These are phyloP conservation scores for Nicotiana undulata DNA, from an alignment of 257 asterid genomes.

Conservation along the genomic window DNA sequence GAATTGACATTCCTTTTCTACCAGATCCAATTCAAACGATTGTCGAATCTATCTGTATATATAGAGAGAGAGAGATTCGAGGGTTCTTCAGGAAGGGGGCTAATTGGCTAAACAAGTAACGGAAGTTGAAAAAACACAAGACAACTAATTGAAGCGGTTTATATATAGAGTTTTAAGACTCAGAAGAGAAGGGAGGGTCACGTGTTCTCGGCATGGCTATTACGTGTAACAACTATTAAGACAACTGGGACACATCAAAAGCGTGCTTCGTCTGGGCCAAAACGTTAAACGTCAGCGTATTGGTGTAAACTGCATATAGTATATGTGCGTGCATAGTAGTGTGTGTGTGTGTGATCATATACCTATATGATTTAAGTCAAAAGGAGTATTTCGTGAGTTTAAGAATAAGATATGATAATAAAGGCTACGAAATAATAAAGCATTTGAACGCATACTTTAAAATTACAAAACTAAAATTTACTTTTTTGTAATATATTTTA, in stretches of 20 bases:
- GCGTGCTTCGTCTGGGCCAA: neutral
- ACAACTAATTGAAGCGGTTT: neutral
- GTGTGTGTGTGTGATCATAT: neutral
- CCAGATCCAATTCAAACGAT: neutral
- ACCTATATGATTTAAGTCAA: too few species aligned
- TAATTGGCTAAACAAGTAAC: neutral
- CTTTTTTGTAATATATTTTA: too few species aligned
- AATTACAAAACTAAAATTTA: too few species aligned
- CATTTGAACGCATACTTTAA: too few species aligned
- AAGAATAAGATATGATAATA: too few species aligned
- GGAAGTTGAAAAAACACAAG: neutral
- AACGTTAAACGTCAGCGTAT: neutral
- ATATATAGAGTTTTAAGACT: neutral
- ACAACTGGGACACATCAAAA: neutral
- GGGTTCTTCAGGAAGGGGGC: neutral
- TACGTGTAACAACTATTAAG: neutral
- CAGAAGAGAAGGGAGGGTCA: neutral
- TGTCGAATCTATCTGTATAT: neutral
- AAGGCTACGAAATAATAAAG: too few species aligned
- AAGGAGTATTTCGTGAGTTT: too few species aligned
- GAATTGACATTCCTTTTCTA: constrained; percentile 54
- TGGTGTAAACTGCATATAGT: neutral
- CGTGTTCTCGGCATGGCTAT: neutral
- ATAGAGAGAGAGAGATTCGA: neutral
- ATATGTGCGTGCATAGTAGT: neutral